These are phyloP conservation scores for Dentipellis sp. DNA, from an alignment of 768 basidiomycete genomes.

Conservation along the genomic window DNA sequence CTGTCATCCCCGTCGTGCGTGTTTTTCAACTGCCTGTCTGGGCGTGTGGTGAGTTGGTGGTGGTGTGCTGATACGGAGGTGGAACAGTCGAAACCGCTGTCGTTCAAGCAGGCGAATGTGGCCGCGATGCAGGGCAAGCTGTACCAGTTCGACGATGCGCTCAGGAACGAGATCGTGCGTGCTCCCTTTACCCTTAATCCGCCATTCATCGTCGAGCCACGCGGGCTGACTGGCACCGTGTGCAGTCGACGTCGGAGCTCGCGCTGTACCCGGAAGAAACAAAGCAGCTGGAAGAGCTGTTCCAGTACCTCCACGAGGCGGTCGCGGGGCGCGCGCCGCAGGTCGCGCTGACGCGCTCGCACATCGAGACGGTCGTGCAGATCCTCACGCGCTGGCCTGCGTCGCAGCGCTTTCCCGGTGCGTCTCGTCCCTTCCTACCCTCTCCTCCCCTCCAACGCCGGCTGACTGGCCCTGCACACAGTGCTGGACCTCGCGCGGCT, in stretches of 20 bases:
- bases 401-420: slow-evolving; percentile 66
- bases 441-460: background rate
- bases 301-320: slow-evolving; percentile 45
- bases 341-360: slow-evolving; percentile 30
- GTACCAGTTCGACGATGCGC: slow-evolving; percentile 60
- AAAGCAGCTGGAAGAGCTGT: slow-evolving; percentile 48
- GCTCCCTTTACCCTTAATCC: background rate
- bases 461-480: slow-evolving; percentile 19
- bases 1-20: slow-evolving; percentile 13
- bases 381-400: slow-evolving; percentile 70
- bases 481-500: slow-evolving; percentile 85
- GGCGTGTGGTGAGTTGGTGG: no score
- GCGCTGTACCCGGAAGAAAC: slow-evolving; percentile 64
- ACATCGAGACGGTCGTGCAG: slow-evolving; percentile 53
- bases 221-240: background rate
- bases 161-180: slow-evolving; percentile 63
- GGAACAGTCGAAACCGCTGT: slow-evolving; percentile 47
- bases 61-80: background rate
- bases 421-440: slow-evolving; percentile 3
- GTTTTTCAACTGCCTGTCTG: background rate
- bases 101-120: slow-evolving; percentile 83
- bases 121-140: slow-evolving; percentile 73
- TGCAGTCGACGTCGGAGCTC: slow-evolving; percentile 59
- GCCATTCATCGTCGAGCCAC: no score
- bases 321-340: slow-evolving; percentile 28